phyloP scores from a whole-genome alignment of 2,329 filamentous ascomycete species.

The Dendrostoma leiphaemia region DNA sequence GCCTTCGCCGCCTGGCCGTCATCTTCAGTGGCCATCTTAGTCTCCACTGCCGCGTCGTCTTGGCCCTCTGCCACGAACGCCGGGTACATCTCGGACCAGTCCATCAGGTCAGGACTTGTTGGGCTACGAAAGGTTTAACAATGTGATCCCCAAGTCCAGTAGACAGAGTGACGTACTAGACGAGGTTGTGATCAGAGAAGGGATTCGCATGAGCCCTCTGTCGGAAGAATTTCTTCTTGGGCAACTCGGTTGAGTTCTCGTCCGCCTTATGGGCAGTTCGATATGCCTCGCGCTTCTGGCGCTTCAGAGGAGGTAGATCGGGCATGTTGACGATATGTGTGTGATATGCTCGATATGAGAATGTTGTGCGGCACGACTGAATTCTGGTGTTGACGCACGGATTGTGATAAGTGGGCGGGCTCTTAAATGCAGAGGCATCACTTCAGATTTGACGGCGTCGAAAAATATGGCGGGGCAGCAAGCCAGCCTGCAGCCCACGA shows the following conservation, averaged over 20 bases:
- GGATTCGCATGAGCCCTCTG: constrained; percentile 97
- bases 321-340: background rate
- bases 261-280: constrained; percentile 50
- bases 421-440: too few species aligned
- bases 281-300: constrained; percentile 65
- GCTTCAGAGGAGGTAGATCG: constrained; percentile 39
- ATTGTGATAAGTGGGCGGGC: too few species aligned
- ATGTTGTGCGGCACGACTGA: background rate
- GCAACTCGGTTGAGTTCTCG: constrained; percentile 60
- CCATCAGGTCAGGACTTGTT: constrained; percentile 75
- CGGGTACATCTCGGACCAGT: constrained; percentile 85
- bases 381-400: too few species aligned
- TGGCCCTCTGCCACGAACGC: constrained; percentile 55
- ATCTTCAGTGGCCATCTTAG: constrained; percentile 14
- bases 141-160: too few species aligned
- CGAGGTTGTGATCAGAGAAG: constrained; percentile 88
- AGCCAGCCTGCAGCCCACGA: background rate
- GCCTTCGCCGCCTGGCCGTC: constrained; percentile 12
- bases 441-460: constrained; percentile 10
- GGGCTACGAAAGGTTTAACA: constrained; percentile 63
- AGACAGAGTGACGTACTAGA: constrained; percentile 67
- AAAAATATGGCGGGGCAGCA: constrained; percentile 6
- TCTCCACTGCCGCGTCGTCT: constrained; percentile 20
- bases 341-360: too few species aligned
- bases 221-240: constrained; percentile 93